Base-by-base conservation (phyloP, 176 grass and related monocot species). In the Chloris gayana region DNA sequence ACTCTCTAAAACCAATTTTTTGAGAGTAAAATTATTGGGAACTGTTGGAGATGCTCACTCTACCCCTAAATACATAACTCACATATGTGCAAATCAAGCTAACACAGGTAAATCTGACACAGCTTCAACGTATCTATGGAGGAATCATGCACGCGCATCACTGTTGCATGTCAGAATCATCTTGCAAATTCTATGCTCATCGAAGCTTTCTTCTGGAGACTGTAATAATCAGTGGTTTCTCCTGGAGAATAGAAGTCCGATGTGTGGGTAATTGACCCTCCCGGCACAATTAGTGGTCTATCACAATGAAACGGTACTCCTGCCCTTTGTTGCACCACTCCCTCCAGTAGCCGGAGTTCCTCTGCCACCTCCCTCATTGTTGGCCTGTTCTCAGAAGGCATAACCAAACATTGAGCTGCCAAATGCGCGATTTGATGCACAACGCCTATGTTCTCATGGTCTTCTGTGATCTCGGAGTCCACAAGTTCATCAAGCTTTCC, bases 161-260 rank as follows among this genome's bases (percentile, higher is more conserved):
- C 45, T 47, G 15, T 14, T 47, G 45, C 45, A 47, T 5, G 45
- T 3, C 45, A 47, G 45, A 15, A 47, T 47, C 45, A 47, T 49
- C 46, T 49, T 49, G 14, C 14, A 49, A 49, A 14, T 49, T 49
- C 46, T 9, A 70, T 70, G 78, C 50, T 58, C 50, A 80, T 58
- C 1, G 65, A 5, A 10, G 35, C 33, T 13, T 70, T 42, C 49
- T 30, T 69, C 9, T 42, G 11, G 3, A 80, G 50, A 19, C 37
- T 80, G 50, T 70, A 69, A 37, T 70, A 80, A 14, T 21, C 0
- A 12, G 78, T 31, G 24, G 2, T 80, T 31, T 80, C 77, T 58
- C 25, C 50, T 18, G 5, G 6, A 29, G 50, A 44, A 31, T 6
- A 22, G 50, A 2, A 25, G 7, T 14, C 10, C 4, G 50, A 41